Evolutionary conservation across 176 grass and related monocot species (phyloP).

Genomic region (Oryza meridionalis): DNA sequence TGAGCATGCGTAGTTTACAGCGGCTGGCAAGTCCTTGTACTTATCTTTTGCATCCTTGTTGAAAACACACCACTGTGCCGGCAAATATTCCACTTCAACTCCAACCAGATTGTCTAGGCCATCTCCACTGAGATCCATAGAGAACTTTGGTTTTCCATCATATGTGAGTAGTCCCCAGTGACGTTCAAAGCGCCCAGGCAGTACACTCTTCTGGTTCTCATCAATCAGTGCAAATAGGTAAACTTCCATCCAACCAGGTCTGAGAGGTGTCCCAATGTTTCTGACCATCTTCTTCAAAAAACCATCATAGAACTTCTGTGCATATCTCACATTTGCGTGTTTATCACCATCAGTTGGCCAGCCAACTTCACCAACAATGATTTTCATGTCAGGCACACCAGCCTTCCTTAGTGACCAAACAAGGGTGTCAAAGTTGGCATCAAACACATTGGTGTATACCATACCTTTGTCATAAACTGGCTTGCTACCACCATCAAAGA

Average conservation of each 20-base stretch:
- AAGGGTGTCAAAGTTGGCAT: conserved; percentile 86
- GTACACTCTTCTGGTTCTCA: conserved; percentile 80
- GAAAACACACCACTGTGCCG: conserved; percentile 77
- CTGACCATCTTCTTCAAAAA: conserved; percentile 64
- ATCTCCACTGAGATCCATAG: conserved; percentile 70
- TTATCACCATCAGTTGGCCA: conserved; percentile 85
- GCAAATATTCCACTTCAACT: conserved; percentile 59
- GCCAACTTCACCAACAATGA: conserved; percentile 79
- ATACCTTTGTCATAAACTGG: conserved; percentile 69
- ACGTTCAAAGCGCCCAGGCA: conserved; percentile 79
- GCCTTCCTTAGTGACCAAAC: conserved; percentile 83
- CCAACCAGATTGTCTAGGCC: conserved; percentile 48
- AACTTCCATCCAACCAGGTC: conserved; percentile 67
- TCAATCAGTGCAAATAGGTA: conserved; percentile 85
- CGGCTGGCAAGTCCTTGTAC: conserved; percentile 53
- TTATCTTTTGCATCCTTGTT: conserved; percentile 60
- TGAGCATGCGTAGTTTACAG: conserved; percentile 68
- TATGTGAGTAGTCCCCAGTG: conserved; percentile 79
- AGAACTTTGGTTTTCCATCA: conserved; percentile 77
- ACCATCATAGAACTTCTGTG: conserved; percentile 77
- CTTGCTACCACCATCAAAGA: conserved; percentile 62
- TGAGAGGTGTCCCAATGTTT: conserved; percentile 69
- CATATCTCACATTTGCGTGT: conserved; percentile 62
- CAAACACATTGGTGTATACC: conserved; percentile 80
- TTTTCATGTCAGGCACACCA: conserved; percentile 75